These are phyloP conservation scores for Nothopassalora personata DNA, from an alignment of 2,329 filamentous ascomycete species.

Conservation along the genomic window DNA sequence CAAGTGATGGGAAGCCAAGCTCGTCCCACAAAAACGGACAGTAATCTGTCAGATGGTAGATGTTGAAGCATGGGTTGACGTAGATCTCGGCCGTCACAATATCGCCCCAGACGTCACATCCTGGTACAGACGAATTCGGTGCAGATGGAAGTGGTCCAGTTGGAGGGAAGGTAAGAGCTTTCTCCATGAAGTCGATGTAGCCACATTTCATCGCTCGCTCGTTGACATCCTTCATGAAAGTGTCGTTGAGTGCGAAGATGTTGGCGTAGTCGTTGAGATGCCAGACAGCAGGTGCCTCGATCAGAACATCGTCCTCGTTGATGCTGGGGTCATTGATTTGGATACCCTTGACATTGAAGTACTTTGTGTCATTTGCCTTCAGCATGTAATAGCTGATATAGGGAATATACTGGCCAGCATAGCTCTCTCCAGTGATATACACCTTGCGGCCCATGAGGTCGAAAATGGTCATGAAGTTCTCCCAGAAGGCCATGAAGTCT, in stretches of 20 bases:
- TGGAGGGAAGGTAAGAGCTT: constrained; percentile 39
- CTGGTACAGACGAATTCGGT: background rate
- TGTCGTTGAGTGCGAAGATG: constrained; percentile 41
- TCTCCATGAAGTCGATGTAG: constrained; percentile 45
- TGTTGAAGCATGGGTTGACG: constrained; percentile 33
- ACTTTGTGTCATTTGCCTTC: constrained; percentile 24
- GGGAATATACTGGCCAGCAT: constrained; percentile 24
- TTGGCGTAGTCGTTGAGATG: constrained; percentile 4
- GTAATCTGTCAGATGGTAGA: constrained; percentile 29
- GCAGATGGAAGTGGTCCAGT: background rate
- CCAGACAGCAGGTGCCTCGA: background rate
- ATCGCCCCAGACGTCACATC: constrained; percentile 21
- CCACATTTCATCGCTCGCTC: constrained; percentile 33
- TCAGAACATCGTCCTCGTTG: constrained; percentile 36
- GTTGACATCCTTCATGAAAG: constrained; percentile 35
- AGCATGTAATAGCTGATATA: constrained; percentile 30
- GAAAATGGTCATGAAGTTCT: constrained; percentile 49
- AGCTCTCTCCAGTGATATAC: constrained; percentile 27
- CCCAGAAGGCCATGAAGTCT: constrained; percentile 42
- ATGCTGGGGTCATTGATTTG: constrained; percentile 38
- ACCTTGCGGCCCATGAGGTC: constrained; percentile 46
- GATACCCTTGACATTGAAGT: constrained; percentile 31
- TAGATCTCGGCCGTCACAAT: constrained; percentile 1
- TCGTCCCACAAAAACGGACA: constrained; percentile 19
- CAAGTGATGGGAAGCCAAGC: background rate